Evolutionary conservation across 2,329 filamentous ascomycete species (phyloP).

Genomic region (Alternaria alternata): DNA sequence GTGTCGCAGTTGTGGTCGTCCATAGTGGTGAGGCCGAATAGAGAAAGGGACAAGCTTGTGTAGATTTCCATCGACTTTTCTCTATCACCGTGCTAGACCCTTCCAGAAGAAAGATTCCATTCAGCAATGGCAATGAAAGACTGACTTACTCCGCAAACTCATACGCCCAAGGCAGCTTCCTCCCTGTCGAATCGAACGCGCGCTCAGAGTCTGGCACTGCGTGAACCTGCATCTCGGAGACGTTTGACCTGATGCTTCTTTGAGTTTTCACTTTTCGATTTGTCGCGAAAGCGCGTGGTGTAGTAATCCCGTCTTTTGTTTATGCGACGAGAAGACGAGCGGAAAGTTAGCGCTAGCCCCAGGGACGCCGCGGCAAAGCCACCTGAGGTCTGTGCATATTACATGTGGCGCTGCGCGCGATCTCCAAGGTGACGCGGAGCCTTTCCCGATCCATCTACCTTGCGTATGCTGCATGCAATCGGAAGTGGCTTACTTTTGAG

Average conservation of each 20-base stretch:
- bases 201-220: conserved; percentile 70
- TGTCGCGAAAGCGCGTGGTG: conserved; percentile 14
- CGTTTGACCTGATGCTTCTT: not conserved
- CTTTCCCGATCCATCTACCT: conserved; percentile 28
- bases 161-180: conserved; percentile 69
- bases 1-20: conserved; percentile 1
- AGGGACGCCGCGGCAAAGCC: conserved; percentile 37
- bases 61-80: not conserved
- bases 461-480: conserved; percentile 17
- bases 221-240: conserved; percentile 68
- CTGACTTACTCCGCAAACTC: conserved; percentile 66
- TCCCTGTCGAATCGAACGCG: conserved; percentile 66
- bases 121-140: not conserved
- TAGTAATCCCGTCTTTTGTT: conserved; percentile 32
- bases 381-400: conserved; percentile 30
- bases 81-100: not conserved
- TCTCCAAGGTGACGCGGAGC: conserved; percentile 17
- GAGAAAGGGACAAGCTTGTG: not conserved
- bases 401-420: conserved; percentile 25
- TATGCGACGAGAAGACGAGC: conserved; percentile 32
- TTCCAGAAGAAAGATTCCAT: not conserved
- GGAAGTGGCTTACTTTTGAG: conserved; percentile 12
- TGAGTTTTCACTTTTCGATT: conserved; percentile 1
- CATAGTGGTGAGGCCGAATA: not conserved
- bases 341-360: conserved; percentile 23